Evolutionary conservation across 805 yeast species (phyloP).

Genomic region (Candida wancherniae): DNA sequence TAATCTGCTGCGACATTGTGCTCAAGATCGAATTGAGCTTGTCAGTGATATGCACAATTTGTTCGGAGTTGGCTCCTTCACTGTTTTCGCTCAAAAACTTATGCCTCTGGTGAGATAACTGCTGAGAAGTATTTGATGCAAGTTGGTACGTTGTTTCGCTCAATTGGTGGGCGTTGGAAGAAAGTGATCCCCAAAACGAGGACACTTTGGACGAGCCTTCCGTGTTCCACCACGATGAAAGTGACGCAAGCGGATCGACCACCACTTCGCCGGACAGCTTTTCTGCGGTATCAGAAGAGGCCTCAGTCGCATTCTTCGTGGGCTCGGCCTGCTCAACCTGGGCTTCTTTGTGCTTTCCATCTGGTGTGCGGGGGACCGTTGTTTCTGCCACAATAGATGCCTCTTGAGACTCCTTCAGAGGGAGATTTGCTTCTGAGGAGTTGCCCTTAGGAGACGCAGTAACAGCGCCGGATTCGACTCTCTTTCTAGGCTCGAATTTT

Average conservation of each 20-base stretch:
- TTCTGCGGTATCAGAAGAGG: no score
- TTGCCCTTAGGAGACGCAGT: no score
- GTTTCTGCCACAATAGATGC: no score
- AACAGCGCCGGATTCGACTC: neutral
- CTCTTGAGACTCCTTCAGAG: no score
- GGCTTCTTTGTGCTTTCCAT: no score
- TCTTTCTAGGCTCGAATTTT: conserved; percentile 34
- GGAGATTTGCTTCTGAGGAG: no score
- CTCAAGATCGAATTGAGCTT: conserved; percentile 29
- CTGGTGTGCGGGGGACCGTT: no score
- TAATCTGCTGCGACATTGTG: conserved; percentile 38
- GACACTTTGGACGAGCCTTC: conserved; percentile 64
- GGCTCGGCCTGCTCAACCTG: no score
- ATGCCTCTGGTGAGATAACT: conserved; percentile 36
- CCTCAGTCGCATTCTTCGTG: no score
- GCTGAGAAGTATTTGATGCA: conserved; percentile 43
- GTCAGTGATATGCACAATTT: conserved; percentile 24
- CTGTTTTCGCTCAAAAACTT: conserved; percentile 26
- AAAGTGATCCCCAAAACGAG: conserved; percentile 65
- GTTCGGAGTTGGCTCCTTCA: conserved; percentile 22
- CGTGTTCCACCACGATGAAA: conserved; percentile 71
- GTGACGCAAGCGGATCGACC: conserved; percentile 59
- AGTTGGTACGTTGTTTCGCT: conserved; percentile 49
- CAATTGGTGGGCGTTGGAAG: conserved; percentile 44
- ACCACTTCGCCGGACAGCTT: no score